These are phyloP conservation scores for Strobilomyces confusus DNA, from an alignment of 768 basidiomycete species.

Conservation along the genomic window DNA sequence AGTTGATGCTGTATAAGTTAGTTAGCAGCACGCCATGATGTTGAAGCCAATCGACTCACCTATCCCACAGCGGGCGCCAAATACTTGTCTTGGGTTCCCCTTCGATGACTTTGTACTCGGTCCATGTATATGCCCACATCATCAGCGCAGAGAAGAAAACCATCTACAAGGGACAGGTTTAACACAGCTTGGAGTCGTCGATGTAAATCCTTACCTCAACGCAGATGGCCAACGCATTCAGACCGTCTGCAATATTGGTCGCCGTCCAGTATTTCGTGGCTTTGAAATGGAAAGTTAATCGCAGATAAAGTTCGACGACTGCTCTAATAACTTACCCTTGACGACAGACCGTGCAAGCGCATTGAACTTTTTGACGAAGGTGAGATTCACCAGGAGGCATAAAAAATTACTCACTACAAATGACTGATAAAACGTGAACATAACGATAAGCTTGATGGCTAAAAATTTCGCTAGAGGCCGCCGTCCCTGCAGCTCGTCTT, in stretches of 20 bases:
- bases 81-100: constrained; percentile 49
- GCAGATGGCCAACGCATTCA: constrained; percentile 77
- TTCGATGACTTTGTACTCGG: constrained; percentile 55
- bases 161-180: constrained; percentile 50
- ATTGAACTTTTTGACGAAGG: constrained; percentile 45
- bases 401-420: constrained; percentile 54
- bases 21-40: constrained; percentile 1
- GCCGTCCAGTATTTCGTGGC: constrained; percentile 81
- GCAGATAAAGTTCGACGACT: not conserved
- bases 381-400: not conserved
- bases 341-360: constrained; percentile 68
- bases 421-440: constrained; percentile 86
- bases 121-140: constrained; percentile 78
- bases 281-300: constrained; percentile 12
- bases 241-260: constrained; percentile 79
- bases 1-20: constrained; percentile 38
- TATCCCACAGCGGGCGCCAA: constrained; percentile 70
- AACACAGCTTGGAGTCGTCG: constrained; percentile 2
- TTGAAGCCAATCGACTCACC: constrained; percentile 18
- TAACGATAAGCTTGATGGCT: constrained; percentile 80
- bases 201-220: constrained; percentile 57
- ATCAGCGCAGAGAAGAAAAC: constrained; percentile 73
- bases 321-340: constrained; percentile 38
- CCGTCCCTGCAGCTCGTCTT: constrained; percentile 71
- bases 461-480: constrained; percentile 84